Evolutionary conservation across 1,139 yeast genomes (phyloP).

Genomic region (Magnusiomyces paraingens): DNA sequence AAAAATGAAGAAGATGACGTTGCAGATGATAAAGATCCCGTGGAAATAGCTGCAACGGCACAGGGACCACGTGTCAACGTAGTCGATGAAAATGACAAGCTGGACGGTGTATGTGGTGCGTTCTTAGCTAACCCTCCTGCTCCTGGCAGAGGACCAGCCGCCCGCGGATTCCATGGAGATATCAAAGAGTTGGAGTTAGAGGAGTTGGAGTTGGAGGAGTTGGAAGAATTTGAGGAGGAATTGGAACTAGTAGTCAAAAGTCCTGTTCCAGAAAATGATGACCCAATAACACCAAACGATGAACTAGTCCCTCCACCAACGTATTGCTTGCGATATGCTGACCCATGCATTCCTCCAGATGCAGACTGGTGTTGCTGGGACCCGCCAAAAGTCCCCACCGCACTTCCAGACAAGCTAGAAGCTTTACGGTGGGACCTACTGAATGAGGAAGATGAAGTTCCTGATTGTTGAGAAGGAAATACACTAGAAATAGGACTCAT

Average conservation of each 20-base stretch:
- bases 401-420: slow-evolving; percentile 24
- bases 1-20: too few species aligned
- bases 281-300: slow-evolving; percentile 18
- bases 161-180: slow-evolving; percentile 1
- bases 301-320: neutral
- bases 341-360: too few species aligned
- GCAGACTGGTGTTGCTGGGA: too few species aligned
- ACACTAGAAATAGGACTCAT: neutral
- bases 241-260: slow-evolving; percentile 5
- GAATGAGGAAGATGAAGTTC: slow-evolving; percentile 15
- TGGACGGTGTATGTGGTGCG: too few species aligned
- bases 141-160: slow-evolving; percentile 1
- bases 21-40: too few species aligned
- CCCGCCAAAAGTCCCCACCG: slow-evolving; percentile 8
- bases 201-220: slow-evolving; percentile 3
- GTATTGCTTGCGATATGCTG: too few species aligned
- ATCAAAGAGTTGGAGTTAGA: neutral
- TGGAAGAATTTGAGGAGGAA: neutral
- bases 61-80: too few species aligned
- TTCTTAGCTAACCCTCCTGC: neutral
- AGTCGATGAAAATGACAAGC: too few species aligned
- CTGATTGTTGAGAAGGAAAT: neutral
- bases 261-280: slow-evolving; percentile 11
- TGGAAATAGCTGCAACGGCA: too few species aligned
- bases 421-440: slow-evolving; percentile 29